Evolutionary conservation across 2,329 filamentous ascomycete species (phyloP).

Genomic region (Clarireedia monteithiana): DNA sequence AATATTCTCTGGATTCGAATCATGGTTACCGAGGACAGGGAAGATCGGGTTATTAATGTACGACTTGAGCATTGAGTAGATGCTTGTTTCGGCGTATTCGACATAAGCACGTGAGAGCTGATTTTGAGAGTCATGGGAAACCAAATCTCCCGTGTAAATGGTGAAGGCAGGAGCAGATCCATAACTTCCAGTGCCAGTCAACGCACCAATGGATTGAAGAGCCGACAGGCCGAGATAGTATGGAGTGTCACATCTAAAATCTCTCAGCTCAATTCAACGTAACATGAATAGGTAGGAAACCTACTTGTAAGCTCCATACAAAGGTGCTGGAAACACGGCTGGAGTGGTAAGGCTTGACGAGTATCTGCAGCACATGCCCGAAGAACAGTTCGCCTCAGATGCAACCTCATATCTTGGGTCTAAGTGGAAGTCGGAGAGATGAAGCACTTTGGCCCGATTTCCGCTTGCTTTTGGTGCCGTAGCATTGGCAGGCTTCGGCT

Average conservation of each 20-base stretch:
- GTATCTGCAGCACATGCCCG: slow-evolving; percentile 22
- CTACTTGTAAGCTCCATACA: slow-evolving; percentile 43
- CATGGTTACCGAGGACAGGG: slow-evolving; percentile 49
- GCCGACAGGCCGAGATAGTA: slow-evolving; percentile 1
- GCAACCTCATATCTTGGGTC: slow-evolving; percentile 27
- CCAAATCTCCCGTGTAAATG: slow-evolving; percentile 46
- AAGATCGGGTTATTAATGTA: slow-evolving; percentile 51
- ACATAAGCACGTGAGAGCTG: slow-evolving; percentile 44
- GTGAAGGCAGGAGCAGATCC: slow-evolving; percentile 41
- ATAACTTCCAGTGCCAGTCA: slow-evolving; percentile 44
- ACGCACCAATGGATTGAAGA: slow-evolving; percentile 44
- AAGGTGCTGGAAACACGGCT: slow-evolving; percentile 39
- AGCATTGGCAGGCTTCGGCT: slow-evolving; percentile 42
- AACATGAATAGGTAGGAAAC: not conserved
- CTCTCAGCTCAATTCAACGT: not conserved
- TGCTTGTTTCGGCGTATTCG: slow-evolving; percentile 44
- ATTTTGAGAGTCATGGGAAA: slow-evolving; percentile 45
- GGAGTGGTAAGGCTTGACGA: slow-evolving; percentile 25
- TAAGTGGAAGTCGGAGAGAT: slow-evolving; percentile 28
- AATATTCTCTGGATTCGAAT: slow-evolving; percentile 45
- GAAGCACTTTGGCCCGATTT: slow-evolving; percentile 35
- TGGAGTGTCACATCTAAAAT: slow-evolving; percentile 38
- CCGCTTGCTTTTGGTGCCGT: slow-evolving; percentile 40
- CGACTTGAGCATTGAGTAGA: slow-evolving; percentile 47
- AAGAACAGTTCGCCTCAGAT: slow-evolving; percentile 25